Evolutionary conservation across 1,284 basidiomycete genomes (phyloP).

Genomic region (Trichosporon inkin): DNA sequence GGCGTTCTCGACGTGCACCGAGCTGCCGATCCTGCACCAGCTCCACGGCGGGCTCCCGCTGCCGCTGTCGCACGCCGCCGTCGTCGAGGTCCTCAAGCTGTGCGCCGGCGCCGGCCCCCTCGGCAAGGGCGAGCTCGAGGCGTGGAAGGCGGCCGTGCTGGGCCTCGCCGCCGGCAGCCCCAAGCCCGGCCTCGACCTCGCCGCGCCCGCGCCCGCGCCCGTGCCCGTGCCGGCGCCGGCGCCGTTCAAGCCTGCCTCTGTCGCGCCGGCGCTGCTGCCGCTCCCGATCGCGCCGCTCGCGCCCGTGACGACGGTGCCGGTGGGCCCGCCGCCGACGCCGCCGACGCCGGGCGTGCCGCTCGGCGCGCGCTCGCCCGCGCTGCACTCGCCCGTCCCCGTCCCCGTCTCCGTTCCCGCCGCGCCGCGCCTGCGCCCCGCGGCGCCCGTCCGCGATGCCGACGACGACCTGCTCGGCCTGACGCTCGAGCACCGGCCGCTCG

Average conservation of each 20-base stretch:
- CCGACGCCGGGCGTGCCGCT: no score
- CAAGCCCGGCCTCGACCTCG: background rate
- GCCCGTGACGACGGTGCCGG: no score
- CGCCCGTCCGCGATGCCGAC: background rate
- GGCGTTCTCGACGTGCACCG: background rate
- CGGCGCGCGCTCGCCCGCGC: no score
- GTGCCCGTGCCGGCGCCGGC: no score
- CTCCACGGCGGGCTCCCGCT: background rate
- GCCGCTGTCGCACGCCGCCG: background rate
- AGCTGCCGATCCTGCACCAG: conserved; percentile 4
- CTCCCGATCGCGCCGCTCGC: no score
- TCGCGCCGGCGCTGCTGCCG: no score
- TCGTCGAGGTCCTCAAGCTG: conserved; percentile 4
- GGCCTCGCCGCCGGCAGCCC: background rate
- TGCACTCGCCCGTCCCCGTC: no score
- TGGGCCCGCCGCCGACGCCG: no score
- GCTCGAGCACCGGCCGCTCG: background rate
- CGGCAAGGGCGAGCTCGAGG: background rate
- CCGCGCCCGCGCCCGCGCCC: no score
- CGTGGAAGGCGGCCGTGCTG: background rate
- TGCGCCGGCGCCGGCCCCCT: background rate
- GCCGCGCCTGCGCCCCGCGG: background rate
- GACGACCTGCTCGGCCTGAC: background rate
- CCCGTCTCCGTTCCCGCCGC: background rate
- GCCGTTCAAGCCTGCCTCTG: no score